A percentile compares a stretch with the other conserved stretches of the same genome.
These are phyloP conservation scores for Rosa lucieae DNA, from an alignment of 306 rosid species.

Conservation along the genomic window DNA sequence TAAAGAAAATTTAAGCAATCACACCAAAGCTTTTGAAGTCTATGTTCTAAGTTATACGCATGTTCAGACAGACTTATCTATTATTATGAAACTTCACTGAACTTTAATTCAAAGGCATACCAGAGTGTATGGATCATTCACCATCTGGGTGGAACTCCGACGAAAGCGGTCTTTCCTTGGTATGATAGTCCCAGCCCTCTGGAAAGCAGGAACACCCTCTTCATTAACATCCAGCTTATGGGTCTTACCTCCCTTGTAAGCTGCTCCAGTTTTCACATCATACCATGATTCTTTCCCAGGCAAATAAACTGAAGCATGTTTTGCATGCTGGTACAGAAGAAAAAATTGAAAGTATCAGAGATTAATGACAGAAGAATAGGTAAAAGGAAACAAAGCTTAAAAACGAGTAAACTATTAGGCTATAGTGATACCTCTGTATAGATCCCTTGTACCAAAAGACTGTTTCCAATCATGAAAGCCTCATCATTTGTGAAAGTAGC, in stretches of 20 bases:
- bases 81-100: background rate
- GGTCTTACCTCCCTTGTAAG: conserved; percentile 71
- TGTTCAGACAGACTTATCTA: background rate
- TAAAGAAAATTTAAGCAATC: background rate
- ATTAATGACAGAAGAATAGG: background rate
- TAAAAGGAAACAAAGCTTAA: background rate
- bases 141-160: conserved; percentile 94
- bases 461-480: conserved; percentile 91
- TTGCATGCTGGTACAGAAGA: conserved; percentile 53
- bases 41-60: background rate
- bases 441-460: conserved; percentile 93
- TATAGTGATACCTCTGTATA: conserved; percentile 64
- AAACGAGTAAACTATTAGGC: background rate
- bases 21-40: background rate
- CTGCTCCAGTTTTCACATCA: conserved; percentile 69
- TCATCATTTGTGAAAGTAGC: conserved; percentile 89
- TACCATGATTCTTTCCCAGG: conserved; percentile 93
- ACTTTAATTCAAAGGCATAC: conserved; percentile 46
- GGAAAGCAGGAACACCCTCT: conserved; percentile 88
- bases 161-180: conserved; percentile 87
- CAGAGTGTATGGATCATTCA: conserved; percentile 89
- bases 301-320: conserved; percentile 72
- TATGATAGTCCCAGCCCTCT: conserved; percentile 84
- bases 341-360: background rate
- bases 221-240: conserved; percentile 69